Percentiles rank a stretch among this genome's conserved stretches.
phyloP scores from a whole-genome alignment of 768 basidiomycete species.

The Calocera cornea region DNA sequence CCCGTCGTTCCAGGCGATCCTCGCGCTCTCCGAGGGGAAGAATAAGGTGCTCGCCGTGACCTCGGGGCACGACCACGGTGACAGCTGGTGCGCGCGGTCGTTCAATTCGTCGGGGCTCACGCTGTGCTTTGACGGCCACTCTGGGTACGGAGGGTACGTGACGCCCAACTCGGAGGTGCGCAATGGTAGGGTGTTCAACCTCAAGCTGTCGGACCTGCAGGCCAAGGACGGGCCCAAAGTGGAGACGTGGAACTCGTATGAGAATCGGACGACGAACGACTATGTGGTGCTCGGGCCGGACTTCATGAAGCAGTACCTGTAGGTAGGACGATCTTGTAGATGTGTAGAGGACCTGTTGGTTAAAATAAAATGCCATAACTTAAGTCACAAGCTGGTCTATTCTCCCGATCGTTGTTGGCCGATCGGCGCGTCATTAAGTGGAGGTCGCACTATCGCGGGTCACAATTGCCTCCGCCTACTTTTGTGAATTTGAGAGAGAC shows the following conservation, averaged over 20 bases:
- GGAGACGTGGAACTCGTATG: constrained; percentile 5
- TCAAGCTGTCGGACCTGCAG: not conserved
- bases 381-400: too few relatives aligned
- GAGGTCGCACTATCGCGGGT: too few relatives aligned
- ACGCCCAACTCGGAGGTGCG: not conserved
- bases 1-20: constrained; percentile 30
- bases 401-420: not conserved
- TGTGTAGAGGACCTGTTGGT: too few relatives aligned
- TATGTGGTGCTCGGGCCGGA: not conserved
- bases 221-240: not conserved
- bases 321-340: not conserved
- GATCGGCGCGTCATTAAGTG: not conserved
- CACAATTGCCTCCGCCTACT: not conserved
- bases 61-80: constrained; percentile 65
- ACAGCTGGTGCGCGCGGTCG: constrained; percentile 68
- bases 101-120: constrained; percentile 40
- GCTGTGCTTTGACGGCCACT: constrained; percentile 69
- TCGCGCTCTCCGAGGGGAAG: constrained; percentile 46
- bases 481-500: not conserved
- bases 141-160: constrained; percentile 34
- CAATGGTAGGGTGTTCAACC: not conserved
- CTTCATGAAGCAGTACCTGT: not conserved
- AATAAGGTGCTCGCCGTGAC: constrained; percentile 47
- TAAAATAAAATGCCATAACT: too few relatives aligned
- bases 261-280: constrained; percentile 1